These are phyloP conservation scores for Parascedosporium putredinis DNA, from an alignment of 2,329 filamentous ascomycete species.

Conservation along the genomic window DNA sequence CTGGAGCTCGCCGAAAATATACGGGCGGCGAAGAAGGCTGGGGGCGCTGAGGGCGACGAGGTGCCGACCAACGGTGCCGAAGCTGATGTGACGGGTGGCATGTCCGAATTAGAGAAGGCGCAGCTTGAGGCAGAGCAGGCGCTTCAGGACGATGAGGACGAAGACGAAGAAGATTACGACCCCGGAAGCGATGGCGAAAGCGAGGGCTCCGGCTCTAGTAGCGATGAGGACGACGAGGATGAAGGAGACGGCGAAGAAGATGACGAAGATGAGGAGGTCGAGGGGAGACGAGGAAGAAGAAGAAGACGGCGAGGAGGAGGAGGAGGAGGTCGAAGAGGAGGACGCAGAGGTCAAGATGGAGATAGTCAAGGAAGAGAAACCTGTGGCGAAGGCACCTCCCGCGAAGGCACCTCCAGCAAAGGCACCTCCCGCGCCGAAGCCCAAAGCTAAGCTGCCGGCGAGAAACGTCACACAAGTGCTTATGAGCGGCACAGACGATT, in stretches of 20 bases:
- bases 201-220: slow-evolving; percentile 41
- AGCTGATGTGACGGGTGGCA: slow-evolving; percentile 19
- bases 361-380: slow-evolving; percentile 19
- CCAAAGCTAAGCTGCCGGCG: slow-evolving; percentile 22
- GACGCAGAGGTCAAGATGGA: slow-evolving; percentile 13
- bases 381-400: slow-evolving; percentile 17
- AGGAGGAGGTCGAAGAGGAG: slow-evolving; percentile 14
- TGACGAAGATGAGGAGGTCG: slow-evolving; percentile 28
- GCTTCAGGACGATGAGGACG: slow-evolving; percentile 50
- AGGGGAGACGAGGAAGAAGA: too few species aligned
- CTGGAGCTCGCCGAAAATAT: slow-evolving; percentile 49
- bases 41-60: slow-evolving; percentile 23
- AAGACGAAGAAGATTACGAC: slow-evolving; percentile 57
- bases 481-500: neutral
- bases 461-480: neutral
- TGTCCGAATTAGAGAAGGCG: slow-evolving; percentile 40
- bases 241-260: slow-evolving; percentile 33
- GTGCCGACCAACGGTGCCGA: slow-evolving; percentile 22
- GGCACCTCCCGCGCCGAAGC: slow-evolving; percentile 28
- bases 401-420: slow-evolving; percentile 15
- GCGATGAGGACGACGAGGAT: slow-evolving; percentile 42
- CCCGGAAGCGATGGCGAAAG: slow-evolving; percentile 51
- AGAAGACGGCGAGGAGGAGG: slow-evolving; percentile 19
- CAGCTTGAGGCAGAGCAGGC: slow-evolving; percentile 40
- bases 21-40: slow-evolving; percentile 33